phyloP scores from a whole-genome alignment of 2,329 filamentous ascomycete genomes.

The Colletotrichum sp. region DNA sequence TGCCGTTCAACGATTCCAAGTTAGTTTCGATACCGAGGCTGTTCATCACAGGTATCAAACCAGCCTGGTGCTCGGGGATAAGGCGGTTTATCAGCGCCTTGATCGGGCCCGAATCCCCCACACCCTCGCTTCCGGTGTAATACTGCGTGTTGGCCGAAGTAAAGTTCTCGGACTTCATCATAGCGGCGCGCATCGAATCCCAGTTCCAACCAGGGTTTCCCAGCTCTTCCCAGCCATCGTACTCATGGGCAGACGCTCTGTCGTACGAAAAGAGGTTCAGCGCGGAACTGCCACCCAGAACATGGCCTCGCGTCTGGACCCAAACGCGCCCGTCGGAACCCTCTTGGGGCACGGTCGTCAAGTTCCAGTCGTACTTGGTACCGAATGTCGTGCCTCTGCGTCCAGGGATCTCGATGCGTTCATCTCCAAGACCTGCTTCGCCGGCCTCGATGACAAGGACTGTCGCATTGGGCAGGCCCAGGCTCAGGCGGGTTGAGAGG shows the following conservation, averaged over 20 bases:
- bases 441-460: conserved; percentile 36
- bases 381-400: conserved; percentile 26
- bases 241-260: conserved; percentile 31
- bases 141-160: conserved; percentile 22
- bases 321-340: conserved; percentile 41
- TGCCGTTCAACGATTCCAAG: conserved; percentile 52
- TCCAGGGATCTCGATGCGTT: conserved; percentile 30
- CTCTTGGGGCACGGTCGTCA: conserved; percentile 42
- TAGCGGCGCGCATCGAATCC: conserved; percentile 36
- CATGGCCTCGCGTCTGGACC: conserved; percentile 44
- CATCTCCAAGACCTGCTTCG: conserved; percentile 23
- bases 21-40: conserved; percentile 43
- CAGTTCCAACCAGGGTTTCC: conserved; percentile 41
- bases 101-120: conserved; percentile 26
- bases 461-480: conserved; percentile 19
- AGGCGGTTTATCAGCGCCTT: conserved; percentile 41
- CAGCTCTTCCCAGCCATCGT: conserved; percentile 36
- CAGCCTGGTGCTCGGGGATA: conserved; percentile 44
- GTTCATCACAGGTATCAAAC: conserved; percentile 50
- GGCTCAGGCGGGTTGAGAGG: conserved; percentile 23
- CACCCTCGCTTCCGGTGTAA: conserved; percentile 15
- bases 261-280: conserved; percentile 47
- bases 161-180: conserved; percentile 31
- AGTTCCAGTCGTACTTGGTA: conserved; percentile 38
- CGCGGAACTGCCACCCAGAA: conserved; percentile 49